Evolutionary conservation across 768 basidiomycete species (phyloP).

Genomic region (Suillus sp.): DNA sequence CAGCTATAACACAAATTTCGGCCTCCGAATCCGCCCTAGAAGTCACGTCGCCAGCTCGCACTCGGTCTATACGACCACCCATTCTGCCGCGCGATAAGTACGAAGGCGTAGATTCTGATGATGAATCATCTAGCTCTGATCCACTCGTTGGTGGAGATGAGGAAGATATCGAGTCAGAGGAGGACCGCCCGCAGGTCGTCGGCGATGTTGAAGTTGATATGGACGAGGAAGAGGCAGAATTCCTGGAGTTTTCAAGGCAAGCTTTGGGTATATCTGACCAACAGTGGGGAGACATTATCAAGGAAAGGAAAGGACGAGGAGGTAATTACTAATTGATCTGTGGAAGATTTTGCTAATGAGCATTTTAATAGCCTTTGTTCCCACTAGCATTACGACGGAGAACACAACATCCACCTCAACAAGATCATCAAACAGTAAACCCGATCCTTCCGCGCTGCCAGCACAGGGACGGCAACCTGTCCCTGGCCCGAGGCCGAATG

Average conservation of each 20-base stretch:
- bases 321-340: conserved; percentile 52
- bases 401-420: conserved; percentile 14
- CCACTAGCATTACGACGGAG: conserved; percentile 29
- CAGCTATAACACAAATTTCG: conserved; percentile 9
- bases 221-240: conserved; percentile 92
- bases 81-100: conserved; percentile 81
- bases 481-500: conserved; percentile 42
- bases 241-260: conserved; percentile 92
- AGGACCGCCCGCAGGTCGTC: conserved; percentile 81
- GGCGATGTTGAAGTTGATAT: conserved; percentile 89
- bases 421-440: neutral
- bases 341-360: neutral
- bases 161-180: conserved; percentile 65
- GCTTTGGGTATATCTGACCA: conserved; percentile 85
- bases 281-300: conserved; percentile 88
- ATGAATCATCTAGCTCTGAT: conserved; percentile 74
- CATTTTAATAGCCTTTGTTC: conserved; percentile 56
- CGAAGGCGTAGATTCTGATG: conserved; percentile 93
- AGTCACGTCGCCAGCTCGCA: conserved; percentile 23
- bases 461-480: conserved; percentile 21
- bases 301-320: conserved; percentile 75
- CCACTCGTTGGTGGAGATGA: conserved; percentile 40
- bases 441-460: conserved; percentile 6
- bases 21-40: conserved; percentile 11
- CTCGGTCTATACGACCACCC: conserved; percentile 68